Conservation (phyloP, 352 stramenopile genomes). For the Phytophthora citricola region DNA sequence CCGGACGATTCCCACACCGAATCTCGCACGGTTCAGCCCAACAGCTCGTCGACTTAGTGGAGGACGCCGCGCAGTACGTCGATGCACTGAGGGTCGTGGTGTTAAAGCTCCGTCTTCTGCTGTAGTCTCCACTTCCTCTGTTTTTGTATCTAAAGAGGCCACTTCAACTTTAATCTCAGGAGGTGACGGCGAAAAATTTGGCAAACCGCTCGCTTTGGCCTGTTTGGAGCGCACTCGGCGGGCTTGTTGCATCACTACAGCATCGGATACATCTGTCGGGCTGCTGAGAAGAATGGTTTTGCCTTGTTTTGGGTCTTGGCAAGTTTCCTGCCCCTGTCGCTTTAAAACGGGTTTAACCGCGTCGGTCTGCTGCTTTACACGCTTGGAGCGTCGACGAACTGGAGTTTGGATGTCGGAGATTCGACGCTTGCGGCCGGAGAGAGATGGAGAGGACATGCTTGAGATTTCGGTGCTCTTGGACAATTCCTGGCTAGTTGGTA, state of each 20-base stretch:
- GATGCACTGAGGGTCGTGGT: constrained; percentile 8
- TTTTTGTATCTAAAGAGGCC: constrained; percentile 11
- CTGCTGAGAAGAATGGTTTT: constrained; percentile 25
- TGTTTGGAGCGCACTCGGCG: constrained; percentile 24
- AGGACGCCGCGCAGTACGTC: constrained; percentile 9
- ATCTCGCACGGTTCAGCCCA: constrained; percentile 18
- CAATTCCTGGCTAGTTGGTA: background rate
- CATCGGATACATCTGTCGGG: constrained; percentile 33
- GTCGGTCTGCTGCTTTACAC: background rate
- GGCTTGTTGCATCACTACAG: constrained; percentile 6
- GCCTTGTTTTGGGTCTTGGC: background rate
- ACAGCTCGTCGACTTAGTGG: constrained; percentile 22
- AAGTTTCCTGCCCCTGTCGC: background rate
- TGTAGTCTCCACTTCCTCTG: constrained; percentile 10
- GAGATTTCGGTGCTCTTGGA: background rate
- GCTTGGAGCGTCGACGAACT: constrained; percentile 6
- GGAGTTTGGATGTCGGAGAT: constrained; percentile 9
- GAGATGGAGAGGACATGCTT: constrained; percentile 12
- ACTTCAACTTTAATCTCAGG: constrained; percentile 10
- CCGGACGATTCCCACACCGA: constrained; percentile 33
- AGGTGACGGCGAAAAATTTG: constrained; percentile 12
- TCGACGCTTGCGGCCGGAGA: constrained; percentile 21
- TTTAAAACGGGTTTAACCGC: constrained; percentile 12
- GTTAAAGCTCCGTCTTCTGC: constrained; percentile 17
- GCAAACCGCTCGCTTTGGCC: constrained; percentile 20